Percentiles rank a stretch among this genome's conserved stretches.
Conservation (phyloP, 805 yeast species). For the Saccharomycopsis fodiens region DNA sequence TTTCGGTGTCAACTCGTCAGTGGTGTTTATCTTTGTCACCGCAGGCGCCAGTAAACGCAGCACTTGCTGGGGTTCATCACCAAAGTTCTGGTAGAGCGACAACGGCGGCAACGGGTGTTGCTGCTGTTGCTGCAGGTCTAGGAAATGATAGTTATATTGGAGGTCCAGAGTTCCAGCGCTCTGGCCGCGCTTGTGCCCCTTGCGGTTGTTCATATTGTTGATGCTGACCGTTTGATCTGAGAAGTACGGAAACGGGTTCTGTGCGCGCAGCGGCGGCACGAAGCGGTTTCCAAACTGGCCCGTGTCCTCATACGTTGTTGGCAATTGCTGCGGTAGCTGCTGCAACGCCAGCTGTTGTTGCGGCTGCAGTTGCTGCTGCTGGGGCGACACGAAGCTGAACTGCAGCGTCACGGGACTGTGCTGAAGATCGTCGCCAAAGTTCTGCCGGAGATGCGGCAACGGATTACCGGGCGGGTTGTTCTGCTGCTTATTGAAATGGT, state of each 20-base stretch:
- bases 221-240: constrained; percentile 22
- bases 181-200: constrained; percentile 21
- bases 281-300: constrained; percentile 17
- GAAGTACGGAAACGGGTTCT: constrained; percentile 33
- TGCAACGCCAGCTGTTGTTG: not conserved
- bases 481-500: no score
- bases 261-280: constrained; percentile 38
- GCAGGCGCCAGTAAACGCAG: constrained; percentile 39
- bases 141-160: constrained; percentile 9
- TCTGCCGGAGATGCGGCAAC: constrained; percentile 15
- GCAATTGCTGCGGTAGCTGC: not conserved
- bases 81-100: constrained; percentile 28
- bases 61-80: constrained; percentile 24
- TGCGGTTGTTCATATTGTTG: not conserved
- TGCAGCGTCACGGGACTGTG: not conserved
- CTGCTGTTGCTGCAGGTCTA: no score
- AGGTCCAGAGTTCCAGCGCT: constrained; percentile 14
- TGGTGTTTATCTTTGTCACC: constrained; percentile 34
- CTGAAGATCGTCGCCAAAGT: constrained; percentile 21
- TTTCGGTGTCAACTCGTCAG: constrained; percentile 53
- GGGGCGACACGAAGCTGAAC: not conserved
- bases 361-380: constrained; percentile 1
- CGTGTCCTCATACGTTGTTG: not conserved
- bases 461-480: not conserved
- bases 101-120: constrained; percentile 24